Conservation (phyloP, 495 filamentous ascomycete genomes). For the Talaromyces wortmannii region DNA sequence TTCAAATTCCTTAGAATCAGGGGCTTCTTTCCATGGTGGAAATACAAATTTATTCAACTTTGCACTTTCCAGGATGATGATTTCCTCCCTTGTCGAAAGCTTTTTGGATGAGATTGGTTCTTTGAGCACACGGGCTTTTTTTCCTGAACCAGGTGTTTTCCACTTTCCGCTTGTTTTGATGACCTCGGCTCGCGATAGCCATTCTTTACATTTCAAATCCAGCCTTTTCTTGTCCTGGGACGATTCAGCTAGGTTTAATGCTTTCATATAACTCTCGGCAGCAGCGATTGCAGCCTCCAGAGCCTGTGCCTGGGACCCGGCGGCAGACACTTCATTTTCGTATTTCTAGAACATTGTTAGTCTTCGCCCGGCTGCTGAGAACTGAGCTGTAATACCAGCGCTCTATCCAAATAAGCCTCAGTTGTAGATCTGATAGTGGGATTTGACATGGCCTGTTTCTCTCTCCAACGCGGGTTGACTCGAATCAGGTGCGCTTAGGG, state of each 20-base stretch:
- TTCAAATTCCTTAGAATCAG: constrained; percentile 47
- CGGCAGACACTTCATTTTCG: constrained; percentile 46
- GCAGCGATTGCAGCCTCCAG: constrained; percentile 66
- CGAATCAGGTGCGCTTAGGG: background rate
- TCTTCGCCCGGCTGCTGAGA: background rate
- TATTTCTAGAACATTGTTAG: constrained; percentile 45
- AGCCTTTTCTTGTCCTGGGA: constrained; percentile 51
- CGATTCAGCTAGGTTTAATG: constrained; percentile 44
- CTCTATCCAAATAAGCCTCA: constrained; percentile 1
- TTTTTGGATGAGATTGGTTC: constrained; percentile 47
- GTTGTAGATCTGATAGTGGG: background rate
- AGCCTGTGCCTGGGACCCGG: constrained; percentile 57
- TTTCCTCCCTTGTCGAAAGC: constrained; percentile 66
- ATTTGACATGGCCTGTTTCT: background rate
- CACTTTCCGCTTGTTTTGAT: constrained; percentile 53
- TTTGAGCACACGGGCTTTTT: constrained; percentile 11
- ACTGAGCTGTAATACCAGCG: background rate
- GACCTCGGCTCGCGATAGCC: constrained; percentile 61
- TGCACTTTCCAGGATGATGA: constrained; percentile 69
- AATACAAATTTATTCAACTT: constrained; percentile 75
- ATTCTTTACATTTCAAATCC: constrained; percentile 55
- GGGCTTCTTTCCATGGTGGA: constrained; percentile 68
- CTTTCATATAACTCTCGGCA: constrained; percentile 73
- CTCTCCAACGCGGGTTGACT: too few relatives aligned
- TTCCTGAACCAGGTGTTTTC: constrained; percentile 16